Percentiles rank a stretch among this genome's conserved stretches.
phyloP scores from a whole-genome alignment of 2,329 filamentous ascomycete species.

The Ophiocordyceps camponoti-leonardi region DNA sequence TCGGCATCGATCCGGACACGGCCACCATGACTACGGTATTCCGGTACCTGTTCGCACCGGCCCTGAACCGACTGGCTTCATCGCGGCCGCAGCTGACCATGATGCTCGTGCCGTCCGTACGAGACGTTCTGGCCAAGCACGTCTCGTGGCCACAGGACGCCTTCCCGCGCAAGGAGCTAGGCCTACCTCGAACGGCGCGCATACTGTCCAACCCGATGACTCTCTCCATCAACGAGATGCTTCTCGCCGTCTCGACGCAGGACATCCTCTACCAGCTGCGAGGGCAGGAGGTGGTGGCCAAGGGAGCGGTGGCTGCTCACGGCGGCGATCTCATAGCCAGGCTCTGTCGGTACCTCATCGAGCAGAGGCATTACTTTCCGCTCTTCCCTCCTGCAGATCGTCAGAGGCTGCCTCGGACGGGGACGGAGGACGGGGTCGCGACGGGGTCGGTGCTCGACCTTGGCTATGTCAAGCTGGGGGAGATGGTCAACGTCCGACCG shows the following conservation, averaged over 20 bases:
- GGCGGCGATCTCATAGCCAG: constrained; percentile 46
- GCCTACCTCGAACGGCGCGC: constrained; percentile 57
- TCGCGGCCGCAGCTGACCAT: constrained; percentile 65
- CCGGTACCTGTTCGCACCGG: constrained; percentile 58
- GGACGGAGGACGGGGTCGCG: constrained; percentile 38
- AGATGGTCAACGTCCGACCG: constrained; percentile 74
- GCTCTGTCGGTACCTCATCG: constrained; percentile 61
- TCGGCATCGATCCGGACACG: constrained; percentile 53
- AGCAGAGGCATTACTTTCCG: constrained; percentile 84
- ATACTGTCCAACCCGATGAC: constrained; percentile 86
- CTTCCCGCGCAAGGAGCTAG: constrained; percentile 53
- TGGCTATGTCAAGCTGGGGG: constrained; percentile 71
- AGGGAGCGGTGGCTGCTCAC: constrained; percentile 8
- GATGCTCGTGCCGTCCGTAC: constrained; percentile 65
- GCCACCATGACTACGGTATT: constrained; percentile 73
- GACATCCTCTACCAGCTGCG: constrained; percentile 72
- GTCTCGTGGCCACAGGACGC: constrained; percentile 62
- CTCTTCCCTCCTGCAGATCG: constrained; percentile 68
- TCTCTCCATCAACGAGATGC: constrained; percentile 70
- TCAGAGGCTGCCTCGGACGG: constrained; percentile 46
- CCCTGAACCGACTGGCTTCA: constrained; percentile 51
- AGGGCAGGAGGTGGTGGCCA: constrained; percentile 42
- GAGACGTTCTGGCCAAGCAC: constrained; percentile 66
- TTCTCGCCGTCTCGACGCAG: constrained; percentile 66
- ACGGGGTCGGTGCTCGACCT: constrained; percentile 69